phyloP scores from a whole-genome alignment of 371 early-diverging fungal species.

The Apophysomyces variabilis region DNA sequence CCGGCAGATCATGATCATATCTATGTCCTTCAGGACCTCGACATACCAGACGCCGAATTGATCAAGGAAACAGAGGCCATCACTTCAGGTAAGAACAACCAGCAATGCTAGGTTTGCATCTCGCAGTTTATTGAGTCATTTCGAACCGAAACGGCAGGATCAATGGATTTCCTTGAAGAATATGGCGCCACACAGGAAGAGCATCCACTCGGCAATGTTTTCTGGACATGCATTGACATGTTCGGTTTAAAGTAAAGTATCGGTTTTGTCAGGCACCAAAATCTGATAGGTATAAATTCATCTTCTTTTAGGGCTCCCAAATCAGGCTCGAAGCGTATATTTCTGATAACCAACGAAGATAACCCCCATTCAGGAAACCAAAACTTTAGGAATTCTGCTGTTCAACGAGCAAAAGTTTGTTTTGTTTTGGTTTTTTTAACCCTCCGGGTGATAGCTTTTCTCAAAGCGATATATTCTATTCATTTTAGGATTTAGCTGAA shows the following conservation, averaged over 20 bases:
- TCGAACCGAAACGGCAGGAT: slow-evolving; percentile 11
- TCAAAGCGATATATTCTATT: not conserved
- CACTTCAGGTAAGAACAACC: slow-evolving; percentile 45
- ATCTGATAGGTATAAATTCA: slow-evolving; percentile 11
- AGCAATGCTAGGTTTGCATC: no score
- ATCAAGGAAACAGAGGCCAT: slow-evolving; percentile 65
- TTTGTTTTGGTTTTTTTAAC: not conserved
- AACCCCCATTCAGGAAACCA: slow-evolving; percentile 59
- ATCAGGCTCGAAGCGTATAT: slow-evolving; percentile 61
- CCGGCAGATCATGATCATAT: slow-evolving; percentile 57
- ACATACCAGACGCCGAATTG: slow-evolving; percentile 61
- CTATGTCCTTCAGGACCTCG: slow-evolving; percentile 65
- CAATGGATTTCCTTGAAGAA: slow-evolving; percentile 41
- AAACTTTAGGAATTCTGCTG: slow-evolving; percentile 52
- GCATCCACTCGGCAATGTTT: slow-evolving; percentile 64
- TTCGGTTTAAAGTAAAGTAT: slow-evolving; percentile 57
- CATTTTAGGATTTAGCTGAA: slow-evolving; percentile 49
- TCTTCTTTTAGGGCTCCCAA: slow-evolving; percentile 35
- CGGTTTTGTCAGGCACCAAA: slow-evolving; percentile 43
- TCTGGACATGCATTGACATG: slow-evolving; percentile 64
- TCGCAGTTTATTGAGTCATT: not conserved
- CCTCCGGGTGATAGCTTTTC: no score
- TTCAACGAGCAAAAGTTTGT: slow-evolving; percentile 59
- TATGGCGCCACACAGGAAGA: slow-evolving; percentile 55
- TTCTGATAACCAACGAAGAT: slow-evolving; percentile 72